Conservation (phyloP, 1,139 yeast species). For the Torulaspora pretoriensis region DNA sequence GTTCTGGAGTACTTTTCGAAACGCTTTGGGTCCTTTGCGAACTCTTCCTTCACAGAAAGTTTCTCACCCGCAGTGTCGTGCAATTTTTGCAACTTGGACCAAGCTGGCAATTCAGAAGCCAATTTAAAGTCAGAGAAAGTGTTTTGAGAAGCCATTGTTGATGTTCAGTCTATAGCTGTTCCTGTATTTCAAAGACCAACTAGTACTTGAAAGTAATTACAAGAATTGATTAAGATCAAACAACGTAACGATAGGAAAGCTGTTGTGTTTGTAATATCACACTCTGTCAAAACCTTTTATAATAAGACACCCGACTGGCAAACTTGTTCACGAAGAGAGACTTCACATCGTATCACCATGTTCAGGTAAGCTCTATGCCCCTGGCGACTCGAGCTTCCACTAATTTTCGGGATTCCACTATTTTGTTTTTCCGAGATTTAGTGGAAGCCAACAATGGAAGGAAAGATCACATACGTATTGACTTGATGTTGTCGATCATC, state of each 20-base stretch:
- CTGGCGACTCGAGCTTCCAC: constrained; percentile 4
- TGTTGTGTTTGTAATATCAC: not conserved
- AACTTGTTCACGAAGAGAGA: not conserved
- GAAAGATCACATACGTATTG: constrained; percentile 3
- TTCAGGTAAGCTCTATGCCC: not conserved
- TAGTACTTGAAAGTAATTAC: not conserved
- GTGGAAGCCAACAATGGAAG: constrained; percentile 1
- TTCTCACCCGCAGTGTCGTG: constrained; percentile 64
- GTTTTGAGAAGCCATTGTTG: constrained; percentile 27
- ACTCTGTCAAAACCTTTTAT: not conserved
- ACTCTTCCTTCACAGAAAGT: constrained; percentile 73
- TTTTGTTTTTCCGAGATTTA: not conserved
- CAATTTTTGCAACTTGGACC: constrained; percentile 70
- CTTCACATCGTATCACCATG: constrained; percentile 3
- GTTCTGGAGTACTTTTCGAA: constrained; percentile 71
- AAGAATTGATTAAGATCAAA: not conserved
- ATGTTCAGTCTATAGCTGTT: not conserved
- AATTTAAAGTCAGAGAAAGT: constrained; percentile 53
- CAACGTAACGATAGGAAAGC: too few relatives aligned
- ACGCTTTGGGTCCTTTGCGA: constrained; percentile 67
- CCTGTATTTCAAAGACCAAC: not conserved
- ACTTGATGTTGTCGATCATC: constrained; percentile 16
- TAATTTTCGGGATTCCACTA: constrained; percentile 3
- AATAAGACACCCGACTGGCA: not conserved
- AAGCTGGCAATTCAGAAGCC: constrained; percentile 75